These are phyloP conservation scores for Pyrenophora tritici-repentis DNA, from an alignment of 2,329 filamentous ascomycete genomes.

Conservation along the genomic window DNA sequence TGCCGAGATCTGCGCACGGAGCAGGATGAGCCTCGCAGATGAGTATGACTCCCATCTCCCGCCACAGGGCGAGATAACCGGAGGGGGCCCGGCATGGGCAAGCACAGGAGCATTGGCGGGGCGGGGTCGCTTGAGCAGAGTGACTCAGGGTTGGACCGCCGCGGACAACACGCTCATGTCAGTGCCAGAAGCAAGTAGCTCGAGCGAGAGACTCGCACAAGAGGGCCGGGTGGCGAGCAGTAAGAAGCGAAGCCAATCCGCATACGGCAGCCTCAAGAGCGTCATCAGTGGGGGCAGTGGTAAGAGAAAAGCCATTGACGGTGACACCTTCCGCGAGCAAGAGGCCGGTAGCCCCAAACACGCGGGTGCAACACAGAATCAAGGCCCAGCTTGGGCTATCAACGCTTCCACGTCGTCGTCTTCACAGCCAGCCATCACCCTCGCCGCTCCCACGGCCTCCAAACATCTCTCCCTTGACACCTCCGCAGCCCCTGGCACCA, in stretches of 20 bases:
- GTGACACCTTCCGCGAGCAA: slow-evolving; percentile 26
- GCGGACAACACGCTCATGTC: slow-evolving; percentile 51
- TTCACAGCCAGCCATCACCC: slow-evolving; percentile 39
- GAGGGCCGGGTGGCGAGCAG: slow-evolving; percentile 29
- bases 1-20: slow-evolving; percentile 66
- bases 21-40: slow-evolving; percentile 64
- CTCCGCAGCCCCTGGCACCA: slow-evolving; percentile 34
- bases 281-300: slow-evolving; percentile 45
- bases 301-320: slow-evolving; percentile 33
- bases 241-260: slow-evolving; percentile 43
- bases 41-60: slow-evolving; percentile 67
- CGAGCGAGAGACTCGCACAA: slow-evolving; percentile 49
- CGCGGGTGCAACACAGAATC: slow-evolving; percentile 12
- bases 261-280: slow-evolving; percentile 47
- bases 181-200: slow-evolving; percentile 55
- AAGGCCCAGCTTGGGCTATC: slow-evolving; percentile 37
- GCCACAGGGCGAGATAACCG: slow-evolving; percentile 62
- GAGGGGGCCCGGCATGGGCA: slow-evolving; percentile 33
- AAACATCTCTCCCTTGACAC: slow-evolving; percentile 45
- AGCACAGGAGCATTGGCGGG: slow-evolving; percentile 38
- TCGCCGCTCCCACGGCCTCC: slow-evolving; percentile 40
- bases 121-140: slow-evolving; percentile 37
- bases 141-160: slow-evolving; percentile 42
- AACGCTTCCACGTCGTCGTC: slow-evolving; percentile 30
- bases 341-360: slow-evolving; percentile 19